Base-by-base conservation (phyloP, 768 basidiomycete species). In the Hygrocybe coccinea region DNA sequence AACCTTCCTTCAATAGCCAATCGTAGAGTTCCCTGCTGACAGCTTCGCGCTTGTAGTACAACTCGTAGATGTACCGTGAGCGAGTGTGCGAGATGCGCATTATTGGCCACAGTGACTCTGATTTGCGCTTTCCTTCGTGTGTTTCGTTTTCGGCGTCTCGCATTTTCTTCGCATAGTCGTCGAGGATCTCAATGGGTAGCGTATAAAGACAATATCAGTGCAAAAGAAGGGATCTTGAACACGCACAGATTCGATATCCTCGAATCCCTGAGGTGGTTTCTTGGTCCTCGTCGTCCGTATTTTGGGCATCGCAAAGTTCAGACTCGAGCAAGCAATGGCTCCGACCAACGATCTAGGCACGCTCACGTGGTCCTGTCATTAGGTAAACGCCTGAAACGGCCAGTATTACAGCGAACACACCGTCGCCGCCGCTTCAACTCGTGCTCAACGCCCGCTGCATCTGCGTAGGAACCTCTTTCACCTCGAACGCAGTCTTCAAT, bases 161-260 rank as follows among this genome's bases (percentile, higher is more conserved):
- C 97, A 99, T 99, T 77, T 97, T 98, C 77, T 93, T 91, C 43
- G 91, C 90, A 69, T 98, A 99, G 73, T 98, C 97, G 62, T 98
- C 97, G 61, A 98, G 87, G 63, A 97, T 87, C 89, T 95, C 57
- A 59, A 59, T 22, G 21, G 55, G 51, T 38, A 15, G 17, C 14
- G 56, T 56, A 57, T 15, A 38, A 41, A n/a, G n/a, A n/a, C n/a
- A n/a, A 36, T 43, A 9, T 25, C 24, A 39, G 6, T 53, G 50
- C 24, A 19, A 15, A 52, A 51, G 29, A 56, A 34, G 2, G 37
- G 21, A 35, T 52, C 14, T 33, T 12, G 17, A 2, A 37, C 50
- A 68, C 84, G 19, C 63, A 90, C 90, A 43, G 76, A 72, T 69
- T 91, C 93, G 45, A 97, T 91, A 60, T 97, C 95, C 68, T 98